Base-by-base conservation (phyloP, 768 basidiomycete species). In the Favolaschia claudopus region DNA sequence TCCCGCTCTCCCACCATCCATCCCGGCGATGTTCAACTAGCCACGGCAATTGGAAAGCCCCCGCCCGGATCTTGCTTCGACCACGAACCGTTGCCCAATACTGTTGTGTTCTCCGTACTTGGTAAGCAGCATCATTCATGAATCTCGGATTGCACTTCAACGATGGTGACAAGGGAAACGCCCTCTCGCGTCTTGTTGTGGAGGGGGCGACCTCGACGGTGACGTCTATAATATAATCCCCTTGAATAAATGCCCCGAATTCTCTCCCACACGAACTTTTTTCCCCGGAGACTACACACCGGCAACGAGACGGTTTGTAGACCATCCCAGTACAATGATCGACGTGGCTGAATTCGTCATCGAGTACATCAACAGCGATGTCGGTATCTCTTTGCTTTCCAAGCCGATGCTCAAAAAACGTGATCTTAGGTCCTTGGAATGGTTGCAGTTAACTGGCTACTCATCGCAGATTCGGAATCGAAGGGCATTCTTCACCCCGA, bases 191-290 rank as follows among this genome's bases (percentile, higher is more conserved):
- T 85, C 86, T 4, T 86, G 77, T 55, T 76, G 89, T 0, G 88
- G 88, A 4, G 89, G 89, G 1, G 89, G 89, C 0, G 89, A 91
- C 66, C 73, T 89, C 10, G 89, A 91, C 67, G 89, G 88, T 22
- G 87, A 89, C 55, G 69, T 76, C 10, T 88, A 85, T 57, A 85
- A 85, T 54, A 60, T 87, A 0, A 77, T 85, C 32, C 80, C 82
- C 4, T 65, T 84, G 42, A 62, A 72, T 6, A 59, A 71, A 20
- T 67, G 75, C 17, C 78, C 81, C 14, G 70, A 71, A 33, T 79
- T 83, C 46, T 32, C 17, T 12, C 71, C 72, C 1, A 54, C 54
- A 15, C 53, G 45, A 3, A 69, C 64, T 3, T 63, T 66, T 28
- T 2, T 27, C 5, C 82, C 89, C 3, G 86, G 83, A 2, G 67